Evolutionary conservation across 257 asterid genomes (phyloP), one percentile per base, ranked within the genome.

Genomic region (Solanum lignicaule): DNA sequence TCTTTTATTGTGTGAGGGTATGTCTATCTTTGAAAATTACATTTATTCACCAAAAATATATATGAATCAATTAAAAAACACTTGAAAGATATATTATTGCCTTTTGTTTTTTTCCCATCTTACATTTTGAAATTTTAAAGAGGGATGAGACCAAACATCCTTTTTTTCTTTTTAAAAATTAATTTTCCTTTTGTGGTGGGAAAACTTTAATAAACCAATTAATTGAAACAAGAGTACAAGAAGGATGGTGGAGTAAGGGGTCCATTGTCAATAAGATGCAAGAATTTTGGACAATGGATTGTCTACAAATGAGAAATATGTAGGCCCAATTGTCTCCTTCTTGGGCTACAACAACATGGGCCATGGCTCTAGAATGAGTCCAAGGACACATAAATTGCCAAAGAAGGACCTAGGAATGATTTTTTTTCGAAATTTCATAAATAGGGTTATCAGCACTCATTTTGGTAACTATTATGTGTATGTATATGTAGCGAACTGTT

Each of bases 291-390:
- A 82, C 31, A 48, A 48, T 16, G 36, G 29, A 48, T 48, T 82
- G 43, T 82, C 43, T 48, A 31, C 86, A 48, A 82, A 82, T 82
- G 86, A 31, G 86, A 29, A 48, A 82, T 81, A 81, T 48, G 86
- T 82, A 48, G 86, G 86, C 68, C 83, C 68, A 82, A 48, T 48
- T 82, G 86, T 82, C 86, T 48, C 86, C 86, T 21, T 82, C 31
- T 48, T 82, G 86, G 69, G 86, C 71, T 48, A 82, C 86, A 82
- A 21, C 3, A 74, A 11, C 52, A 36, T 36, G 83, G 83, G 83
- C 52, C 83, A 76, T 39, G 33, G 2, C 35, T n/a, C 23, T 39
- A 76, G 60, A 23, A 39, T 38, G n/a, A 76, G 60, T 39, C 35
- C 83, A 38, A n/a, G 11, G 60, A 76, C 83, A 76, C 21, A 48